Base-by-base conservation (phyloP, 2,329 filamentous ascomycete species). In the Phialophora chinensis region DNA sequence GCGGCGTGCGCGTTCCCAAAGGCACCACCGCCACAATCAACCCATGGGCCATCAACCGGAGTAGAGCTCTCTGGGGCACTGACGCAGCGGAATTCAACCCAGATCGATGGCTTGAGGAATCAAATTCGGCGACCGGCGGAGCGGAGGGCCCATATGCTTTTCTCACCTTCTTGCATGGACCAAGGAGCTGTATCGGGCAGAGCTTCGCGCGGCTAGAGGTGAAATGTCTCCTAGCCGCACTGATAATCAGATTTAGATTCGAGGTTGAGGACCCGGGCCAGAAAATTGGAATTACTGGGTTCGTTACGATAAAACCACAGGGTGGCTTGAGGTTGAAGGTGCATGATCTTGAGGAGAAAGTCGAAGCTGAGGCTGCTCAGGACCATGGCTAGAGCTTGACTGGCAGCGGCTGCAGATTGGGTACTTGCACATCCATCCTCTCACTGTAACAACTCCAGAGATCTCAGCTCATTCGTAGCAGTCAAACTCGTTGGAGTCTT, bases 201-300 rank as follows among this genome's bases (percentile, higher is more conserved):
- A 67, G 59, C n/a, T 73, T 73, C 78, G 91, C 93, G 0, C 90
- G 88, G 75, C 87, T 89, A 0, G 93, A 97, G 81, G 91, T 97
- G 78, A 91, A 91, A n/a, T 94, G 90, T 74, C 79, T 97, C 68
- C 75, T 97, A 59, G 93, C 92, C 25, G 84, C 86, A 10, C 87
- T 90, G 84, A 84, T 93, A n/a, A 57, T 42, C 6, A 56, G 60
- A 12, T 66, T 67, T 27, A 79, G 85, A 73, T 85, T 87, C 67
- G 85, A 88, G 75, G 78, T 87, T 74, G 88, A 90, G 73, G 86
- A 91, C 78, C 81, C 81, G 29, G 78, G 81, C 61, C 78, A 77
- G 52, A 87, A 90, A 71, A 74, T 93, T 54, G 77, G 85, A 56
- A 20, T 52, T 14, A 27, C 12, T 4, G 59, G 59, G 4, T n/a